Evolutionary conservation across 225 moss, liverwort and hornwort genomes (phyloP).

Genomic region (Pleurozium schreberi): DNA sequence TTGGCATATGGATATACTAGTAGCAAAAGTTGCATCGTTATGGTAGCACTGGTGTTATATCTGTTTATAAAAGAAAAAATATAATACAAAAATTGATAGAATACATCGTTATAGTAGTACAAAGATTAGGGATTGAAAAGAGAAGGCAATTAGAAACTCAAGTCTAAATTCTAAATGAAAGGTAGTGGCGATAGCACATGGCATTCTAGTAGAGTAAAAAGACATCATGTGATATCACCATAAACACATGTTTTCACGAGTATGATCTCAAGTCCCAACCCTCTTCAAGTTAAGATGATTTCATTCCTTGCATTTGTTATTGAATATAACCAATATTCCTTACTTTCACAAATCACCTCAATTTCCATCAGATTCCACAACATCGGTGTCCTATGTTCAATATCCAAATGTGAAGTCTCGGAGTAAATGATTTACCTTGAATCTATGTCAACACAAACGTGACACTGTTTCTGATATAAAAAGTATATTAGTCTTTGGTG

Average conservation of each 20-base stretch:
- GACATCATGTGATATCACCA: not conserved
- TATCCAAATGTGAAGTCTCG: not conserved
- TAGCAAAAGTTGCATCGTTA: not conserved
- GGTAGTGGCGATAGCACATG: not conserved
- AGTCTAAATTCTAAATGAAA: too few relatives aligned
- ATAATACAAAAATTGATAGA: not conserved
- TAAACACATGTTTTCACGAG: too few relatives aligned
- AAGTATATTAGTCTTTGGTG: not conserved
- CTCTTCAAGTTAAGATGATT: not conserved
- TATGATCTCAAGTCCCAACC: not conserved
- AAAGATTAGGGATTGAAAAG: not conserved
- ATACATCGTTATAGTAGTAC: not conserved
- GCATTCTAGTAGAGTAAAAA: not conserved
- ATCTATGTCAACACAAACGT: not conserved
- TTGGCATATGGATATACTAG: too few relatives aligned
- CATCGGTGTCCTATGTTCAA: not conserved
- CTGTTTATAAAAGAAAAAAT: not conserved
- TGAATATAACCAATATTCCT: too few relatives aligned
- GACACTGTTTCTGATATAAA: not conserved
- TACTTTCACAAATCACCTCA: not conserved
- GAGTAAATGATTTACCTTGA: not conserved
- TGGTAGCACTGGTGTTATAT: not conserved
- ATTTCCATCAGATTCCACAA: not conserved
- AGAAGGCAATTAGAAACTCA: not conserved
- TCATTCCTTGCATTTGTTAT: not conserved